Base-by-base conservation (phyloP, 306 rosid species). In the Mucuna pruriens region DNA sequence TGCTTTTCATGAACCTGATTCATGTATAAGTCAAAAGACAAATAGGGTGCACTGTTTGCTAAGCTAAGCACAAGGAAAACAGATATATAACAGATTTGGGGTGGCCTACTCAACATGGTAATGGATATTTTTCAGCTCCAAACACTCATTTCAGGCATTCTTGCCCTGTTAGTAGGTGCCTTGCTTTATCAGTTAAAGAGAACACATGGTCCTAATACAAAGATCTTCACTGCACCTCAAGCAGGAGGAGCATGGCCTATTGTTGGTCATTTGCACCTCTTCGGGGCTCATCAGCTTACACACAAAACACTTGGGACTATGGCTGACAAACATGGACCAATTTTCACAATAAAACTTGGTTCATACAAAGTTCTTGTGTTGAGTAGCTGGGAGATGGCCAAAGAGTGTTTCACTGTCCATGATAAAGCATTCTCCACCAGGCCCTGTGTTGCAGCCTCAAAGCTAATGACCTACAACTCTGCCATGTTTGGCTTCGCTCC, bases 241-340 rank as follows among this genome's bases (percentile, higher is more conserved):
- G 88, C 85, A 54, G 80, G 60, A 33, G 73, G 88, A 22, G 67
- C 83, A 54, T 85, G 80, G 88, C 88, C 85, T 54, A 77, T 77
- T 29, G 74, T 85, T 71, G 88, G 85, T 25, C 85, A 85, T 57
- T 33, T 81, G 25, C 88, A 81, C 74, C 88, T 71, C 69, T 81
- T 81, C 2, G 29, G 83, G 2, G 51, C 36, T 57, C 34, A 65
- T 8, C 83, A 81, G 77, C 77, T 77, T 8, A 71, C 69, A 26
- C 83, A 77, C 77, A 81, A 25, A 82, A 81, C 80, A 64, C 88
- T 85, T 9, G 85, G 62, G 3, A 0, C 15, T 3, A 81, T 85
- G 88, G 83, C 88, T 77, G 85, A 85, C 2, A 77, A 72, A 65
- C 80, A 77, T 77, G 83, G 88, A 55, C 83, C 81, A 46, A 72